Evolutionary conservation across 257 asterid species (phyloP).

Genomic region (Henckelia pumila): DNA sequence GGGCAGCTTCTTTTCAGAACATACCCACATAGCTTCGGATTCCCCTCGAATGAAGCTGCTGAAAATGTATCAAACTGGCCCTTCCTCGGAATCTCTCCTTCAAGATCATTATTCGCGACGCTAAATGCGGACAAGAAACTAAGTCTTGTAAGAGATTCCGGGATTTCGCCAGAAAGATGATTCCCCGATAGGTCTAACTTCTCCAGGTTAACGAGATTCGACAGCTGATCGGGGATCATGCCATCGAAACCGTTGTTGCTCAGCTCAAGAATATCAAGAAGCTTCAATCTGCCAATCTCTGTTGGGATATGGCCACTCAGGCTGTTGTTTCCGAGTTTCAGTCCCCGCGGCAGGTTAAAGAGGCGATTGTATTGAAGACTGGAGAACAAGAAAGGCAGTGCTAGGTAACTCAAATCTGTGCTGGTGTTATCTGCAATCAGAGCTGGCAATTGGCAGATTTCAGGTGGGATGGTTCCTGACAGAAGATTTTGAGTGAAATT

Average conservation of each 20-base stretch:
- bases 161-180: slow-evolving; percentile 37
- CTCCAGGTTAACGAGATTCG: slow-evolving; percentile 36
- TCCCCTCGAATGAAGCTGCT: slow-evolving; percentile 38
- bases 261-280: slow-evolving; percentile 30
- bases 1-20: slow-evolving; percentile 26
- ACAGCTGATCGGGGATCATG: slow-evolving; percentile 39
- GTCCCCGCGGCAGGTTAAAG: slow-evolving; percentile 16
- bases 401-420: slow-evolving; percentile 9
- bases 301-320: slow-evolving; percentile 22
- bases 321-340: slow-evolving; percentile 25
- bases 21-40: slow-evolving; percentile 46
- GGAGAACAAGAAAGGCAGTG: slow-evolving; percentile 9
- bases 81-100: slow-evolving; percentile 47
- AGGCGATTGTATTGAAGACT: slow-evolving; percentile 16
- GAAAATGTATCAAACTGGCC: slow-evolving; percentile 51
- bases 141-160: slow-evolving; percentile 35
- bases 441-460: slow-evolving; percentile 14
- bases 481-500: slow-evolving; percentile 20
- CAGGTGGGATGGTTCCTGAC: slow-evolving; percentile 20
- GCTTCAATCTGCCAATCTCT: slow-evolving; percentile 21
- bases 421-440: background rate
- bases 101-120: slow-evolving; percentile 48
- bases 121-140: slow-evolving; percentile 47
- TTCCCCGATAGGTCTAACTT: slow-evolving; percentile 23
- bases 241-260: slow-evolving; percentile 39